A percentile compares a stretch with the other conserved stretches of the same genome.
Evolutionary conservation across 169 alveolate species (phyloP).

Genomic region (Cyclospora cayetanensis): DNA sequence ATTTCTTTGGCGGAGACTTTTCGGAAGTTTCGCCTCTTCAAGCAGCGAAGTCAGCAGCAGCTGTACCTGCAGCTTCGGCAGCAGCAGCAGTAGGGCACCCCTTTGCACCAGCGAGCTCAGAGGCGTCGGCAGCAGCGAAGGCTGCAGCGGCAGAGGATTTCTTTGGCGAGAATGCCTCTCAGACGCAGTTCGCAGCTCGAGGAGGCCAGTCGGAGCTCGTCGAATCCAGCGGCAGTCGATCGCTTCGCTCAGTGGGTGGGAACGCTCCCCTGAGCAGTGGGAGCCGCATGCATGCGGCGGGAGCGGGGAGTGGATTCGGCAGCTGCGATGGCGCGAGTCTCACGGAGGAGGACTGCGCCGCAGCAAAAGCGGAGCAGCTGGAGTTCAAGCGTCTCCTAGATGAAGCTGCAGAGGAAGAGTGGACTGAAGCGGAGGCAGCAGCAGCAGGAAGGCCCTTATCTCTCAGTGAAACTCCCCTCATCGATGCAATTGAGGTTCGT

Average conservation of each 20-base stretch:
- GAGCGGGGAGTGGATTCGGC: neutral
- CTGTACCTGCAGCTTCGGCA: neutral
- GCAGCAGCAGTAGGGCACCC: conserved; percentile 45
- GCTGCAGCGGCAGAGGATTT: conserved; percentile 3
- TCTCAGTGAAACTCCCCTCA: neutral
- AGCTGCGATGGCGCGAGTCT: neutral
- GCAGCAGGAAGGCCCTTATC: conserved; percentile 11
- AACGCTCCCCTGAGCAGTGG: conserved; percentile 1
- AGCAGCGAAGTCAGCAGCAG: conserved; percentile 25
- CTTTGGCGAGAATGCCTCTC: neutral
- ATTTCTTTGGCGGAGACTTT: neutral
- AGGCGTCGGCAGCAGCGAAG: conserved; percentile 7
- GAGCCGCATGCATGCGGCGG: too few species aligned
- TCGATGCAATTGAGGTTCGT: neutral
- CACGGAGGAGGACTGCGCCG: neutral
- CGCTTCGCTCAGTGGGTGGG: neutral
- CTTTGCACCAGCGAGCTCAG: neutral
- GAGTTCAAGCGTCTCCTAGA: conserved; percentile 46
- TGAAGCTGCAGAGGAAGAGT: conserved; percentile 45
- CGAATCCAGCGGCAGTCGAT: neutral
- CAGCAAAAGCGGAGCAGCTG: conserved; percentile 39
- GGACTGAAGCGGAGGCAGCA: conserved; percentile 22
- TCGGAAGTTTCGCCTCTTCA: neutral
- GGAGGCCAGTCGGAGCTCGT: neutral
- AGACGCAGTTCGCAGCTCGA: neutral